These are phyloP conservation scores for Lodderomyces oxycetoniae DNA, from an alignment of 1,139 yeast species.

Conservation along the genomic window DNA sequence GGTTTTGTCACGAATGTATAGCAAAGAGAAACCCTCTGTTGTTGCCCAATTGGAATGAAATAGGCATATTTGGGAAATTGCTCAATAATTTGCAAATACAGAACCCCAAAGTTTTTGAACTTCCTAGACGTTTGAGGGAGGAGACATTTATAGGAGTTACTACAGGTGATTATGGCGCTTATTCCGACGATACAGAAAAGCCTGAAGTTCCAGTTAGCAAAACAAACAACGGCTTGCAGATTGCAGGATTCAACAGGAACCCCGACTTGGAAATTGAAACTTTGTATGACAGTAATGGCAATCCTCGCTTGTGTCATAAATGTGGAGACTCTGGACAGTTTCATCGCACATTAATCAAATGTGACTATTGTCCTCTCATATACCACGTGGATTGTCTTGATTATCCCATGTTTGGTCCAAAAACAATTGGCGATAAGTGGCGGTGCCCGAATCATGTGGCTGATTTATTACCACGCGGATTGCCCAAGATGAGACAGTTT, in stretches of 20 bases:
- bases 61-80: conserved; percentile 62
- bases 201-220: conserved; percentile 40
- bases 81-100: conserved; percentile 52
- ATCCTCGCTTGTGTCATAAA: conserved; percentile 64
- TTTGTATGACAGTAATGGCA: conserved; percentile 60
- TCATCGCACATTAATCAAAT: conserved; percentile 54
- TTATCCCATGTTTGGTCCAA: conserved; percentile 72
- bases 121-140: conserved; percentile 68
- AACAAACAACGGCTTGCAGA: conserved; percentile 37
- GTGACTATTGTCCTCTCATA: conserved; percentile 81
- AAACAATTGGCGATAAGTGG: conserved; percentile 82
- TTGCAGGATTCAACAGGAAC: conserved; percentile 35
- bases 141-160: conserved; percentile 66
- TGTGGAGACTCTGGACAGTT: conserved; percentile 70
- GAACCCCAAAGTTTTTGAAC: conserved; percentile 68
- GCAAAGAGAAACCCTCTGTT: conserved; percentile 27
- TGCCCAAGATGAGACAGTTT: conserved; percentile 42
- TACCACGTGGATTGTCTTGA: conserved; percentile 91
- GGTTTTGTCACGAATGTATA: conserved; percentile 80
- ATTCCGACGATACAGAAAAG: conserved; percentile 55
- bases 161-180: conserved; percentile 68
- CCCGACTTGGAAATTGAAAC: conserved; percentile 59
- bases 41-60: conserved; percentile 30
- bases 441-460: conserved; percentile 88
- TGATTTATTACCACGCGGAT: conserved; percentile 38